phyloP scores from a whole-genome alignment of 2,329 filamentous ascomycete genomes.

The Aureobasidium sp. region DNA sequence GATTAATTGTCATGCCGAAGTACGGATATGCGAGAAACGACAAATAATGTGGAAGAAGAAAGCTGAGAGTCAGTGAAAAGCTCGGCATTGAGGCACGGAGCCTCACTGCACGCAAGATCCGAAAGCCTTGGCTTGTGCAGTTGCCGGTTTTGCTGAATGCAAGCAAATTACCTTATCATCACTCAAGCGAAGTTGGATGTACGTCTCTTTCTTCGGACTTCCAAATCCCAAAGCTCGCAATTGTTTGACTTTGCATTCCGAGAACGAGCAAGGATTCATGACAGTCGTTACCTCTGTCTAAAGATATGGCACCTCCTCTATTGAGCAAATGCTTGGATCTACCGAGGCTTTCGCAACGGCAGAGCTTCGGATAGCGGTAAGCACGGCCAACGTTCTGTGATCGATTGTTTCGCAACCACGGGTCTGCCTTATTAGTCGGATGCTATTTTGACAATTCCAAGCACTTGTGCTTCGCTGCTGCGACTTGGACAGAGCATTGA shows the following conservation, averaged over 20 bases:
- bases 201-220: not conserved
- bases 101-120: not conserved
- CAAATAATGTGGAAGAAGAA: not conserved
- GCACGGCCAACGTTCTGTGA: slow-evolving; percentile 7
- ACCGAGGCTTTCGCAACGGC: not conserved
- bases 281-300: not conserved
- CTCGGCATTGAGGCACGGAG: not conserved
- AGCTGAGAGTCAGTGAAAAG: not conserved
- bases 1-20: not conserved
- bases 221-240: not conserved
- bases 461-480: not conserved
- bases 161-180: not conserved
- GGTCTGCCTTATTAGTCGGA: not conserved
- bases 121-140: no score
- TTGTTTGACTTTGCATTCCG: not conserved
- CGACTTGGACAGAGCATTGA: not conserved
- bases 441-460: not conserved
- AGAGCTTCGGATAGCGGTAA: slow-evolving; percentile 6
- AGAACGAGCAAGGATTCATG: not conserved
- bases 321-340: not conserved
- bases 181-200: not conserved
- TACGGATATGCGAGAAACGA: not conserved
- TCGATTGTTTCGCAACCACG: not conserved
- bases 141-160: not conserved
- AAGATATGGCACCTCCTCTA: not conserved